These are phyloP conservation scores for Cyclotella choctawhatcheeana DNA, from an alignment of 108 stramenopile genomes.

Conservation along the genomic window DNA sequence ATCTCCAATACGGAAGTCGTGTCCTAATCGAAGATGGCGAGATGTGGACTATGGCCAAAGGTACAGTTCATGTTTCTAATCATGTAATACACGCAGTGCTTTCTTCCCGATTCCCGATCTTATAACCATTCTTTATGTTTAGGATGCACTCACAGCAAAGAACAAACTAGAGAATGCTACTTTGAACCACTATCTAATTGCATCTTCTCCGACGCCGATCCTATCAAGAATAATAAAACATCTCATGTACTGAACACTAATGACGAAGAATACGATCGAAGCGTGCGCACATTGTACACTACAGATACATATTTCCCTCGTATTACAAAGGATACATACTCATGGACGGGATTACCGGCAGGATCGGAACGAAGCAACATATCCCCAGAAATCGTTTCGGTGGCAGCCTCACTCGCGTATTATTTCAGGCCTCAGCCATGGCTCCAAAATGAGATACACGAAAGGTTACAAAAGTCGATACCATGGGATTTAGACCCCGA, in stretches of 20 bases:
- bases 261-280: conserved; percentile 37
- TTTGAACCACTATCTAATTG: conserved; percentile 39
- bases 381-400: conserved; percentile 3
- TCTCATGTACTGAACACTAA: neutral
- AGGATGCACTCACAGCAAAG: conserved; percentile 33
- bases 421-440: conserved; percentile 28
- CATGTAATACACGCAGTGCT: neutral
- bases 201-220: conserved; percentile 30
- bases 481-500: conserved; percentile 34
- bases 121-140: neutral
- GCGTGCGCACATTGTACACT: conserved; percentile 25
- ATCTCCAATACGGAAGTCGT: conserved; percentile 16
- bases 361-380: conserved; percentile 13
- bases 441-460: conserved; percentile 29
- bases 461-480: conserved; percentile 23
- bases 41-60: conserved; percentile 48
- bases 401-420: conserved; percentile 37
- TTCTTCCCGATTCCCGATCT: neutral
- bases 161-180: conserved; percentile 44
- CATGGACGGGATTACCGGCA: conserved; percentile 25
- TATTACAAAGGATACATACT: conserved; percentile 3
- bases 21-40: conserved; percentile 29
- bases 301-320: conserved; percentile 11
- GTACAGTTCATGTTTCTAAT: neutral
- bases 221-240: conserved; percentile 3